phyloP scores from a whole-genome alignment of 1,284 basidiomycete genomes.

The Ustilago hordei region DNA sequence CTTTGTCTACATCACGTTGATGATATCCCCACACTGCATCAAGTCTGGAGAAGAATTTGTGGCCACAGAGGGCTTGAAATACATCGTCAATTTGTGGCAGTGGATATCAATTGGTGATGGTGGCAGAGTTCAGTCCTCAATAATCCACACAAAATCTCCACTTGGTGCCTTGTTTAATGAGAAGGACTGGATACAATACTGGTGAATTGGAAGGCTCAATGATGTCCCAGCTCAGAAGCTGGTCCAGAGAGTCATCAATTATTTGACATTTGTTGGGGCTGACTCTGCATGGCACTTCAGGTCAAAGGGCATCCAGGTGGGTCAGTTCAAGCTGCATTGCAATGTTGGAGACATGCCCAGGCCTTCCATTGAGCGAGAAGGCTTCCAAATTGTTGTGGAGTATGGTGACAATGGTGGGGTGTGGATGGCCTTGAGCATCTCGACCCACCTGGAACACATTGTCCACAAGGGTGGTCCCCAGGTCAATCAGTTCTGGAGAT shows the following conservation, averaged over 20 bases:
- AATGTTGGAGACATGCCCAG: neutral
- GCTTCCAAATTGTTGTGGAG: neutral
- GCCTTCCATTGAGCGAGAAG: neutral
- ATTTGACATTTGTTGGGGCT: neutral
- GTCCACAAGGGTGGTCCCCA: neutral
- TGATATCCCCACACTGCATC: slow-evolving; percentile 1
- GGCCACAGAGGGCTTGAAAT: neutral
- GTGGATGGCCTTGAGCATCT: neutral
- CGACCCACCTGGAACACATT: neutral
- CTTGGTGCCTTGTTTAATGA: neutral
- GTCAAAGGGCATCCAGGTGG: neutral
- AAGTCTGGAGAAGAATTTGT: neutral
- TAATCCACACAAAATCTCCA: slow-evolving; percentile 6
- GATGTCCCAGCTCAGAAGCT: neutral
- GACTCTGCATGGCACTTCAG: neutral
- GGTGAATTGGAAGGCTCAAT: neutral
- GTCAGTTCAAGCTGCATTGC: neutral
- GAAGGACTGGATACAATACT: neutral
- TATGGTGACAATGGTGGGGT: neutral
- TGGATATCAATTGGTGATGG: neutral
- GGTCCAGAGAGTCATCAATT: neutral
- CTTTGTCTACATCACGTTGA: neutral
- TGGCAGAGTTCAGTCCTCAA: neutral
- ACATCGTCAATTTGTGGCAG: neutral
- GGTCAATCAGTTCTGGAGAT: too few species aligned